A percentile compares a stretch with the other conserved stretches of the same genome.
These are phyloP conservation scores for Talaromyces sp. DNA, from an alignment of 2,329 filamentous ascomycete species.

Conservation along the genomic window DNA sequence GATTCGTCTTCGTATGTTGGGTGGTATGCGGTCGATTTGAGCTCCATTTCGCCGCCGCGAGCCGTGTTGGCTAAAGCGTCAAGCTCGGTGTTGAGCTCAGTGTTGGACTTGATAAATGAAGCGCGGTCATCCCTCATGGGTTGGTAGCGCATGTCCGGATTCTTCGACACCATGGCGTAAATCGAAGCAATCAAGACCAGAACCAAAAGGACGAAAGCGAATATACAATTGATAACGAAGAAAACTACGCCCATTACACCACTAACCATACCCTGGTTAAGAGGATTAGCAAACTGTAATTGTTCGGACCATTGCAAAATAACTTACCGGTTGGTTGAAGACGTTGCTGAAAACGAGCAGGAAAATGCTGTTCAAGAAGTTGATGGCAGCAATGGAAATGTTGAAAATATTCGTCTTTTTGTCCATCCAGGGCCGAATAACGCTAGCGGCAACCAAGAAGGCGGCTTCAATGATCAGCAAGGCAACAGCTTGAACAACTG, in stretches of 20 bases:
- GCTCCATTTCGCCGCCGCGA: slow-evolving; percentile 64
- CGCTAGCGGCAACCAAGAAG: slow-evolving; percentile 70
- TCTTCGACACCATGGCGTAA: slow-evolving; percentile 83
- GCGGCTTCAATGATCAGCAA: slow-evolving; percentile 77
- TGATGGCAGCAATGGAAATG: slow-evolving; percentile 82
- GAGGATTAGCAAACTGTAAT: slow-evolving; percentile 5
- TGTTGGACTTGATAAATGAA: slow-evolving; percentile 96
- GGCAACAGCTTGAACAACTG: slow-evolving; percentile 71
- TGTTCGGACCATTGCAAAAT: background rate
- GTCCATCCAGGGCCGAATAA: slow-evolving; percentile 95
- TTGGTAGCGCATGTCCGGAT: slow-evolving; percentile 91
- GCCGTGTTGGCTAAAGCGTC: slow-evolving; percentile 86
- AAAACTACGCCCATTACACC: slow-evolving; percentile 86
- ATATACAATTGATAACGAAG: slow-evolving; percentile 80
- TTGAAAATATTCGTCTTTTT: slow-evolving; percentile 97
- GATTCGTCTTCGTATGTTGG: slow-evolving; percentile 67
- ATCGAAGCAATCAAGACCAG: slow-evolving; percentile 72
- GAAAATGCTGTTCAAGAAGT: slow-evolving; percentile 88
- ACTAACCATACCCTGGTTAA: slow-evolving; percentile 62
- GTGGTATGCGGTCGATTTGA: slow-evolving; percentile 46
- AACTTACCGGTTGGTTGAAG: slow-evolving; percentile 70
- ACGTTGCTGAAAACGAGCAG: slow-evolving; percentile 81
- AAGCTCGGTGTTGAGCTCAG: slow-evolving; percentile 78
- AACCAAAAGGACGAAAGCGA: slow-evolving; percentile 74
- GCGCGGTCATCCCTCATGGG: slow-evolving; percentile 94